A percentile compares a stretch with the other conserved stretches of the same genome.
phyloP scores from a whole-genome alignment of 2,329 filamentous ascomycete genomes.

The Hortaea werneckii region DNA sequence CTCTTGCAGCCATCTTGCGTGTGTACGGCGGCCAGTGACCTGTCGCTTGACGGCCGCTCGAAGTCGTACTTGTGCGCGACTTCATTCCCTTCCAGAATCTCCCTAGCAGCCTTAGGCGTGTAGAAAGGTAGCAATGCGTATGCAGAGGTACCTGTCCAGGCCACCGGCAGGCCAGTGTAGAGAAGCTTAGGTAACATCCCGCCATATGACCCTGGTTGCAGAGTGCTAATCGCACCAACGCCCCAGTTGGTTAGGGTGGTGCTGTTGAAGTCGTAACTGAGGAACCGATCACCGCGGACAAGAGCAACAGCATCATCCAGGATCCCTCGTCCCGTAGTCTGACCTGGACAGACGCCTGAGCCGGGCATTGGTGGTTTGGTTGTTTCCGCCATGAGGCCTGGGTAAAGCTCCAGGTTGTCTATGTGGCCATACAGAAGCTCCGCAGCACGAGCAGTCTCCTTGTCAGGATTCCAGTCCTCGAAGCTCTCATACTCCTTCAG shows the following conservation, averaged over 20 bases:
- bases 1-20: constrained; percentile 42
- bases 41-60: constrained; percentile 31
- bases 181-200: constrained; percentile 34
- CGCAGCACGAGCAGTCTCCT: constrained; percentile 26
- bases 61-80: constrained; percentile 38
- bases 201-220: constrained; percentile 35
- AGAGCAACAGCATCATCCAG: constrained; percentile 40
- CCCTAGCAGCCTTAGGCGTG: constrained; percentile 38
- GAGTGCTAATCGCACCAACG: constrained; percentile 31
- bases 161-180: constrained; percentile 38
- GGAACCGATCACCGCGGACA: constrained; percentile 37
- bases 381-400: constrained; percentile 46
- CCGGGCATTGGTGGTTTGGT: constrained; percentile 43
- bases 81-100: constrained; percentile 39
- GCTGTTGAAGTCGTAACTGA: constrained; percentile 40
- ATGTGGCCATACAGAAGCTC: constrained; percentile 43
- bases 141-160: constrained; percentile 39
- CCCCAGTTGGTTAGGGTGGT: constrained; percentile 43
- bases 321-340: constrained; percentile 38
- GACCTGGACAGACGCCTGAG: constrained; percentile 36
- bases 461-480: constrained; percentile 27
- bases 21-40: constrained; percentile 37
- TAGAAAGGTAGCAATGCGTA: constrained; percentile 43
- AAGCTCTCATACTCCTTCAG: constrained; percentile 28
- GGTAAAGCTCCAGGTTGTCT: constrained; percentile 48